These are phyloP conservation scores for Pinus taeda DNA, from an alignment of 75 land plant species.

Conservation along the genomic window DNA sequence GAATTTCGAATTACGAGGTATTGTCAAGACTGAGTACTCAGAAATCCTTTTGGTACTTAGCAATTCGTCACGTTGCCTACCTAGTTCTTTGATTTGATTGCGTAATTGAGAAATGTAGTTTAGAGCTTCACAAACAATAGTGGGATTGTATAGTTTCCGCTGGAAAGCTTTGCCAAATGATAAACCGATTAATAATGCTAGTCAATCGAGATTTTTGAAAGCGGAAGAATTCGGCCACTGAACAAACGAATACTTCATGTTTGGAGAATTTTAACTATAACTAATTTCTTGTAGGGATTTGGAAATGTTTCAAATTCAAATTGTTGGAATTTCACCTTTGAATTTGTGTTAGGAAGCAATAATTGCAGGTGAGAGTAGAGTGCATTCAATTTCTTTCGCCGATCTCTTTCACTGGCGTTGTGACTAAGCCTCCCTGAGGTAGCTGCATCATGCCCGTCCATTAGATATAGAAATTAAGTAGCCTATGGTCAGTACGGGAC, in stretches of 20 bases:
- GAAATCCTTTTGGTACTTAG: too few relatives aligned
- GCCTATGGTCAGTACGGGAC: too few relatives aligned
- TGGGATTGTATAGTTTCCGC: neutral
- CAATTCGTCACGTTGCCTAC: neutral
- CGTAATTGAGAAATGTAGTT: neutral
- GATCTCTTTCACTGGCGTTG: constrained; percentile 47
- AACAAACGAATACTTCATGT: neutral
- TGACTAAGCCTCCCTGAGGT: constrained; percentile 29
- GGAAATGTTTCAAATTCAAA: neutral
- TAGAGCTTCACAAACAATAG: neutral
- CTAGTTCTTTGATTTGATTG: neutral
- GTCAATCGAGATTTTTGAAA: too few relatives aligned
- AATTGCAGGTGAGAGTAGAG: constrained; percentile 36
- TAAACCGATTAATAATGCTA: too few relatives aligned
- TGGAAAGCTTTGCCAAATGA: neutral
- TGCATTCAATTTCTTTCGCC: constrained; percentile 37
- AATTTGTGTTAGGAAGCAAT: constrained; percentile 27
- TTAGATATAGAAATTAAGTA: too few relatives aligned
- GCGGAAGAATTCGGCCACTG: too few relatives aligned
- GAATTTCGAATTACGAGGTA: too few relatives aligned
- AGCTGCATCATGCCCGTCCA: too few relatives aligned
- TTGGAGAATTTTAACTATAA: neutral
- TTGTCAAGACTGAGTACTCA: too few relatives aligned
- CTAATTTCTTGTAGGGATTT: neutral
- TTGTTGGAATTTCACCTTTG: neutral